phyloP scores from a whole-genome alignment of 345 rosid genomes.

The Populus davidiana region DNA sequence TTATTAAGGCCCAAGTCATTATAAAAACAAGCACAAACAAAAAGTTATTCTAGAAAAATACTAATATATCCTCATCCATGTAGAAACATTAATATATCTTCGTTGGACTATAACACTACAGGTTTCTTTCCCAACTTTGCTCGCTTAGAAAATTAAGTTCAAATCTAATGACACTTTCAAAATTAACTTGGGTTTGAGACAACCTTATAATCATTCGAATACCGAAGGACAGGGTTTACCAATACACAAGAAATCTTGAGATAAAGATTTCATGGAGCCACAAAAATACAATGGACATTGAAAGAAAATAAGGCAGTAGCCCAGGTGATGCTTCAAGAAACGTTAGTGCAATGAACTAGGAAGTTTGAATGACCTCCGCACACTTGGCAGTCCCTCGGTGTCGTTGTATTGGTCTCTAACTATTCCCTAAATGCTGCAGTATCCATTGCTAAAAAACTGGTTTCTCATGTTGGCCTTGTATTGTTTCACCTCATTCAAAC shows the following conservation, averaged over 20 bases:
- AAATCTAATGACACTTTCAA: neutral
- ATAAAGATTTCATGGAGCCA: neutral
- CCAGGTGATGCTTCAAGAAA: too few species aligned
- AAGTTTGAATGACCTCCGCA: constrained; percentile 61
- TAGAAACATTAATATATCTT: too few species aligned
- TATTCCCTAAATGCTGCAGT: constrained; percentile 57
- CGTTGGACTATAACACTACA: too few species aligned
- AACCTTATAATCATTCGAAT: neutral
- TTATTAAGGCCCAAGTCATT: too few species aligned
- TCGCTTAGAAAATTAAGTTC: too few species aligned
- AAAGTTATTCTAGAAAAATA: too few species aligned
- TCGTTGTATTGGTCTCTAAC: constrained; percentile 69
- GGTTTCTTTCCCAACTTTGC: too few species aligned
- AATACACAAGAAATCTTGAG: neutral
- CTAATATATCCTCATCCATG: too few species aligned
- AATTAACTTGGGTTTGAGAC: too few species aligned
- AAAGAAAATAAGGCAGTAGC: neutral
- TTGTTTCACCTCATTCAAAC: neutral
- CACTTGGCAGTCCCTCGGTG: constrained; percentile 50
- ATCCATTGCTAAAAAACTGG: constrained; percentile 41
- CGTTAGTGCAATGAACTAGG: too few species aligned
- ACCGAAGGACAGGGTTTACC: too few species aligned
- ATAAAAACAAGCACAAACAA: too few species aligned
- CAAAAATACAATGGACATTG: neutral
- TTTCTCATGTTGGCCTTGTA: constrained; percentile 26